Percentiles rank a stretch among this genome's conserved stretches.
Conservation (phyloP, 2,329 filamentous ascomycete species). For the Aspergillus sp. region DNA sequence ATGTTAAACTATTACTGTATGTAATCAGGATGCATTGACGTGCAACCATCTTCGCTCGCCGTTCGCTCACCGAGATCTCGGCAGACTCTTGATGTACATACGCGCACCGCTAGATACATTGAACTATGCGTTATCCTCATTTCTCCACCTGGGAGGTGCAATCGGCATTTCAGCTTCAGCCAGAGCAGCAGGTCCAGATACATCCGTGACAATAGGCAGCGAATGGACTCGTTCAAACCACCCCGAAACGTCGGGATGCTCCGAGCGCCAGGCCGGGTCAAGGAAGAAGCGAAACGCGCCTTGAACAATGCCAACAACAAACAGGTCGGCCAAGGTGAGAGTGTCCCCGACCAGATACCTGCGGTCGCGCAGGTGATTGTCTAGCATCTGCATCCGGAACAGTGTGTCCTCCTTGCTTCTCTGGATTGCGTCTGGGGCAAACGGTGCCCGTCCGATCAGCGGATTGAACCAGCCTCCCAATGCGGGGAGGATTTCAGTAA, state of each 20-base stretch:
- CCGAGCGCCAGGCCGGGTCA: not conserved
- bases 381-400: not conserved
- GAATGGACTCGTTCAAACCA: slow-evolving; percentile 8
- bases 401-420: not conserved
- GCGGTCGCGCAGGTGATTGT: slow-evolving; percentile 1
- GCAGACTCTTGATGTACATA: not conserved
- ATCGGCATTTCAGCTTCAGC: slow-evolving; percentile 1
- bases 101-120: not conserved
- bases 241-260: slow-evolving; percentile 2
- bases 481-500: slow-evolving; percentile 9
- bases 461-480: slow-evolving; percentile 3
- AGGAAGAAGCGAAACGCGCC: slow-evolving; percentile 6
- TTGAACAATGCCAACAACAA: slow-evolving; percentile 5
- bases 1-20: not conserved
- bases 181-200: not conserved
- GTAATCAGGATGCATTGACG: no score
- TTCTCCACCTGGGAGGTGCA: not conserved
- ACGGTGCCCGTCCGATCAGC: slow-evolving; percentile 3
- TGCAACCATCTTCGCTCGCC: not conserved
- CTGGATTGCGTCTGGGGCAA: not conserved
- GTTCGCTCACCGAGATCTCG: slow-evolving; percentile 1
- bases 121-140: not conserved
- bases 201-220: not conserved
- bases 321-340: slow-evolving; percentile 6
- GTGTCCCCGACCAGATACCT: slow-evolving; percentile 5